These are phyloP conservation scores for Pleurotus giganteus DNA, from an alignment of 768 basidiomycete genomes.

Conservation along the genomic window DNA sequence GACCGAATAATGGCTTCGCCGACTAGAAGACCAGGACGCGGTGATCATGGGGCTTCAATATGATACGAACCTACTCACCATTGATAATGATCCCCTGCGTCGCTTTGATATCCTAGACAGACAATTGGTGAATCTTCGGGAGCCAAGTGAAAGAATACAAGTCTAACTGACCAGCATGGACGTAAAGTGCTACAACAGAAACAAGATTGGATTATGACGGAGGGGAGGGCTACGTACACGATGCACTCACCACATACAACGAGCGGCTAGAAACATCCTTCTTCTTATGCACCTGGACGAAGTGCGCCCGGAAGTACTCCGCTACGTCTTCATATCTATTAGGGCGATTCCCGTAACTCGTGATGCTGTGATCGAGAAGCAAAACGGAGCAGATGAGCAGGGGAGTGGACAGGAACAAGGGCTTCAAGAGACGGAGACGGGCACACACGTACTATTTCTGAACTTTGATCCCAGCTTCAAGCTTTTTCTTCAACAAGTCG, in stretches of 20 bases:
- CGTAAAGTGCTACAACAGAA: slow-evolving; percentile 38
- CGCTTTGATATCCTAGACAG: slow-evolving; percentile 59
- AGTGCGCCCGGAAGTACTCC: slow-evolving; percentile 84
- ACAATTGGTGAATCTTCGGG: slow-evolving; percentile 8
- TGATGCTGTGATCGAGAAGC: slow-evolving; percentile 48
- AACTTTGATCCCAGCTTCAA: slow-evolving; percentile 64
- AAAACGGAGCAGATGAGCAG: background rate
- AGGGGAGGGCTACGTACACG: background rate
- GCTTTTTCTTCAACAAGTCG: slow-evolving; percentile 71
- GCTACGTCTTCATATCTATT: slow-evolving; percentile 70
- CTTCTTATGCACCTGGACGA: slow-evolving; percentile 69
- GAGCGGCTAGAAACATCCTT: slow-evolving; percentile 59
- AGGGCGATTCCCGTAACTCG: slow-evolving; percentile 70
- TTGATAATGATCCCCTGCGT: slow-evolving; percentile 65
- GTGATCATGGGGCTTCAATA: background rate
- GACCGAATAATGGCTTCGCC: slow-evolving; percentile 68
- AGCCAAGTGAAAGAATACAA: background rate
- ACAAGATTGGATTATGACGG: background rate
- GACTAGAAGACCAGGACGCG: slow-evolving; percentile 31
- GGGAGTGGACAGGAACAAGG: background rate
- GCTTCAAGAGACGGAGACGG: background rate
- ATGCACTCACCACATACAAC: slow-evolving; percentile 58
- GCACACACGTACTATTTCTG: slow-evolving; percentile 65
- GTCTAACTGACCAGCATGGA: slow-evolving; percentile 56
- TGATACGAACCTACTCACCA: slow-evolving; percentile 34